A percentile compares a stretch with the other conserved stretches of the same genome.
Evolutionary conservation across 2,329 filamentous ascomycete genomes (phyloP).

Genomic region (Phaeoacremonium minimum): DNA sequence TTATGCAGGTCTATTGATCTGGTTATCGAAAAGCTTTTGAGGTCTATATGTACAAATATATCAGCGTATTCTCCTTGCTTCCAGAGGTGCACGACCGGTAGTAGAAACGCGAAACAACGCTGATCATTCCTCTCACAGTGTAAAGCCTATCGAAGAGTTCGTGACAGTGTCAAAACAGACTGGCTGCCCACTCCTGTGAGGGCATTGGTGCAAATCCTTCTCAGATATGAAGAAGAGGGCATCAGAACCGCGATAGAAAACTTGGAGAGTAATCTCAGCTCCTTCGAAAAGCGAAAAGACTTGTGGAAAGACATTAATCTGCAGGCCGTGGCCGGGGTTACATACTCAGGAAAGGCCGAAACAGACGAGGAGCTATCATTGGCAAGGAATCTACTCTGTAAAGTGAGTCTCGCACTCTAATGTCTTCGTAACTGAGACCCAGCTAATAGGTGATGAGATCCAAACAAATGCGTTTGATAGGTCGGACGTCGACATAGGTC

Average conservation of each 20-base stretch:
- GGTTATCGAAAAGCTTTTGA: no score
- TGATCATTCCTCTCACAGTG: no score
- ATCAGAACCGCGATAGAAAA: conserved; percentile 24
- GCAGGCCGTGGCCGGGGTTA: conserved; percentile 45
- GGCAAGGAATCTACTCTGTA: conserved; percentile 47
- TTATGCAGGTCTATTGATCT: no score
- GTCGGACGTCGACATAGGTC: conserved; percentile 45
- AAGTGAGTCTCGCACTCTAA: no score
- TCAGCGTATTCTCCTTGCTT: no score
- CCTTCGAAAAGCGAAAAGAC: conserved; percentile 18
- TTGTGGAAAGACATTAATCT: conserved; percentile 43
- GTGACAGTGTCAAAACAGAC: conserved; percentile 18
- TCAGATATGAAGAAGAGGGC: conserved; percentile 28
- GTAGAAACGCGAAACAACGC: no score
- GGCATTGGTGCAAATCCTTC: conserved; percentile 46
- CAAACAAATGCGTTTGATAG: conserved; percentile 60
- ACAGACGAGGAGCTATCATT: conserved; percentile 27
- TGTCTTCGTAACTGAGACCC: no score
- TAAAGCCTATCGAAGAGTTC: conserved; percentile 33
- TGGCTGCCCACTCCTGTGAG: conserved; percentile 51
- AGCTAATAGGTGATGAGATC: no score
- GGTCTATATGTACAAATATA: no score
- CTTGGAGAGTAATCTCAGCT: conserved; percentile 42
- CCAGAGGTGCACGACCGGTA: no score
- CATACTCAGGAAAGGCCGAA: conserved; percentile 35